These are phyloP conservation scores for Melanopsichium pennsylvanicum DNA, from an alignment of 1,284 basidiomycete species.

Conservation along the genomic window DNA sequence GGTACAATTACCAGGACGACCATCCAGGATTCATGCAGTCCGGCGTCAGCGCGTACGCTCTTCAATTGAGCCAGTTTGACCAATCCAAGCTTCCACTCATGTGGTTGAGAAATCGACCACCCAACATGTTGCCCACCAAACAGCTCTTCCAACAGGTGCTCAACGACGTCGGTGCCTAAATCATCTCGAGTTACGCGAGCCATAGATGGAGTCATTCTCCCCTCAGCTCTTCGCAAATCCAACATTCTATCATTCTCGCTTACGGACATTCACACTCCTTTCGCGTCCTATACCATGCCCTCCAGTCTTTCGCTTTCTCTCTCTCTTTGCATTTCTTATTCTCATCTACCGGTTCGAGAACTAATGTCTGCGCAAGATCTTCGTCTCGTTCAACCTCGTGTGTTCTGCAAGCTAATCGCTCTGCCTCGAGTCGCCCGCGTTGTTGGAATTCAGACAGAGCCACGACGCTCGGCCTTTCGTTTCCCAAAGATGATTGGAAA, in stretches of 20 bases:
- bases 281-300: not conserved
- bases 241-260: no score
- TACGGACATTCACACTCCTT: not conserved
- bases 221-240: no score
- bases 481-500: no score
- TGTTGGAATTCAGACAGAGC: no score
- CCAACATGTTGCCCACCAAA: constrained; percentile 61
- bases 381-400: no score
- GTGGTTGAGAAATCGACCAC: constrained; percentile 50
- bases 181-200: not conserved
- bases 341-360: no score
- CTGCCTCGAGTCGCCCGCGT: no score
- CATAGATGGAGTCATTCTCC: no score
- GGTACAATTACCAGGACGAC: constrained; percentile 54
- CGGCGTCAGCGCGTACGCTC: constrained; percentile 35
- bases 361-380: no score
- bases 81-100: constrained; percentile 47
- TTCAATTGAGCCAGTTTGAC: constrained; percentile 52
- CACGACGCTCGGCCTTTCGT: no score
- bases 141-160: constrained; percentile 54
- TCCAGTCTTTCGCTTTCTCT: no score
- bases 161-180: constrained; percentile 27
- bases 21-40: constrained; percentile 45
- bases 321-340: not conserved
- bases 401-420: no score